Conservation (phyloP, 345 rosid species). For the Toxicodendron radicans region DNA sequence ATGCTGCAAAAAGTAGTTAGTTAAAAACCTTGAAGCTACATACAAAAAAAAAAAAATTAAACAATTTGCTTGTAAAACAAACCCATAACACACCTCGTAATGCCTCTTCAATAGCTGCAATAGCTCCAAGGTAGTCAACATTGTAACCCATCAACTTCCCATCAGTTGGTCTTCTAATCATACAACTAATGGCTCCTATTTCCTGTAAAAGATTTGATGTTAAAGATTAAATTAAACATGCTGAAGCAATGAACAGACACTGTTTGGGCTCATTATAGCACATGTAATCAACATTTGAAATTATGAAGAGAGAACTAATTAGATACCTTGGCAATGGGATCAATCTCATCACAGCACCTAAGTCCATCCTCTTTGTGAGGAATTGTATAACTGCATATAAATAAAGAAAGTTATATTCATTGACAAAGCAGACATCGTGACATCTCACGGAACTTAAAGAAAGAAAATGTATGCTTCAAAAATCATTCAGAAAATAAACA, state of each 20-base stretch:
- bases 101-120: slow-evolving; percentile 61
- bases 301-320: background rate
- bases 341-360: slow-evolving; percentile 50
- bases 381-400: slow-evolving; percentile 41
- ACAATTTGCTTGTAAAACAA: background rate
- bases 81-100: slow-evolving; percentile 39
- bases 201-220: slow-evolving; percentile 29
- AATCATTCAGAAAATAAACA: too few relatives aligned
- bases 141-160: slow-evolving; percentile 58
- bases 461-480: too few relatives aligned
- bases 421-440: background rate
- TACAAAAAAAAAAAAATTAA: background rate
- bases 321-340: slow-evolving; percentile 54
- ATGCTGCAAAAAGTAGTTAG: slow-evolving; percentile 24
- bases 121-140: slow-evolving; percentile 62
- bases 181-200: slow-evolving; percentile 61
- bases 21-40: background rate
- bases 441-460: too few relatives aligned
- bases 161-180: slow-evolving; percentile 50
- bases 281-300: background rate
- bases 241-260: background rate
- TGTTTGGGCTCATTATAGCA: too few relatives aligned
- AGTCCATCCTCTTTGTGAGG: slow-evolving; percentile 60
- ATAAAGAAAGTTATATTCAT: background rate
- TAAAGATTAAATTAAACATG: background rate